Evolutionary conservation across 768 basidiomycete species (phyloP).

Genomic region (Phlebiopsis gigantea): DNA sequence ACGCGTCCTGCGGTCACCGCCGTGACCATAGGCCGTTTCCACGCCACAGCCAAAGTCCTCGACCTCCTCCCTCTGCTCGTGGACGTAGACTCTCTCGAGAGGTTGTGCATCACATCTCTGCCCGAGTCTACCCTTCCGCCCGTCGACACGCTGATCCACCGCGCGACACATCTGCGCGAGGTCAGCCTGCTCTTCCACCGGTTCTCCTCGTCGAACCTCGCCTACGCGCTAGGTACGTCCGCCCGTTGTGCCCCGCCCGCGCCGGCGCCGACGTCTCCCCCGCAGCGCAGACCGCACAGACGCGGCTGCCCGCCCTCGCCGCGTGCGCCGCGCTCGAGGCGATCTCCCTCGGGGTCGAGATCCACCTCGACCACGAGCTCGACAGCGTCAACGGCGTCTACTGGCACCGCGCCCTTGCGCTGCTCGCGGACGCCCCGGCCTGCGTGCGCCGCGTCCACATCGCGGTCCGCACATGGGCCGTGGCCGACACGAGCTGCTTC

Average conservation of each 20-base stretch:
- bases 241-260: not conserved
- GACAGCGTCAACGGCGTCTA: not conserved
- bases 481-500: not conserved
- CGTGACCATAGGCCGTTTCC: not conserved
- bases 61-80: not conserved
- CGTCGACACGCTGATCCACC: not conserved
- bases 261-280: not conserved
- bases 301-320: not conserved
- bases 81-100: not conserved
- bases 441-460: not conserved
- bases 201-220: not conserved
- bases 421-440: not conserved
- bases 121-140: not conserved
- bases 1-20: not conserved
- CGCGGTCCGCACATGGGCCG: not conserved
- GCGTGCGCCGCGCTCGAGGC: not conserved
- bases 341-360: not conserved
- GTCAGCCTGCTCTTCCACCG: not conserved
- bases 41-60: not conserved
- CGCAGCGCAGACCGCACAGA: not conserved
- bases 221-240: not conserved
- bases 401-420: not conserved
- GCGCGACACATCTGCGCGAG: not conserved
- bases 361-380: not conserved
- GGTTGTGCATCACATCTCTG: not conserved